These are phyloP conservation scores for Salvia hispanica DNA, from an alignment of 257 asterid genomes.

Conservation along the genomic window DNA sequence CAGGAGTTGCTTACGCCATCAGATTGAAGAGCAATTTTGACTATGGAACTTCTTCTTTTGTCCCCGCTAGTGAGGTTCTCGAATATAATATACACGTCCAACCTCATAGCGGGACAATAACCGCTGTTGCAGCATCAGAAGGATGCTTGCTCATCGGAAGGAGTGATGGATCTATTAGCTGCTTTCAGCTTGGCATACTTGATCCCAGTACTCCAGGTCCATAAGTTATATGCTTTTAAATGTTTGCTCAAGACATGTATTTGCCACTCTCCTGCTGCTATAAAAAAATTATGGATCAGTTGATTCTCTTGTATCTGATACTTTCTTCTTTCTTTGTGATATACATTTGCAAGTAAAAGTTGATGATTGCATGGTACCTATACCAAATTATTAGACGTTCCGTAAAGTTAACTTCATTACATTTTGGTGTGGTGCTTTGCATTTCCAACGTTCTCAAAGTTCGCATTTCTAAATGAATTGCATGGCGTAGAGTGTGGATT, in stretches of 20 bases:
- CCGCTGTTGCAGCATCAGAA: slow-evolving; percentile 61
- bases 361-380: neutral
- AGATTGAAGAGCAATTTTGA: slow-evolving; percentile 59
- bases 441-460: slow-evolving; percentile 19
- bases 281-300: slow-evolving; percentile 19
- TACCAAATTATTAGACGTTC: neutral
- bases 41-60: slow-evolving; percentile 57
- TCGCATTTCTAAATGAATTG: slow-evolving; percentile 9
- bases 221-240: slow-evolving; percentile 12
- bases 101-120: slow-evolving; percentile 60
- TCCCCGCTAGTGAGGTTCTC: slow-evolving; percentile 58
- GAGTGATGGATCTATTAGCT: slow-evolving; percentile 76
- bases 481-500: too few relatives aligned
- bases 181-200: slow-evolving; percentile 69
- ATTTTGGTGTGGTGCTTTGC: neutral
- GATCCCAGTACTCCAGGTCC: slow-evolving; percentile 75
- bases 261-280: slow-evolving; percentile 6
- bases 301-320: slow-evolving; percentile 1
- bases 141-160: slow-evolving; percentile 77
- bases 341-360: neutral
- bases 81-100: slow-evolving; percentile 55
- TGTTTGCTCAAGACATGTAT: slow-evolving; percentile 19
- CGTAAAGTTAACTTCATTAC: slow-evolving; percentile 9
- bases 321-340: neutral
- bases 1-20: slow-evolving; percentile 81